These are phyloP conservation scores for Colletotrichum noveboracense DNA, from an alignment of 2,329 filamentous ascomycete genomes.

Conservation along the genomic window DNA sequence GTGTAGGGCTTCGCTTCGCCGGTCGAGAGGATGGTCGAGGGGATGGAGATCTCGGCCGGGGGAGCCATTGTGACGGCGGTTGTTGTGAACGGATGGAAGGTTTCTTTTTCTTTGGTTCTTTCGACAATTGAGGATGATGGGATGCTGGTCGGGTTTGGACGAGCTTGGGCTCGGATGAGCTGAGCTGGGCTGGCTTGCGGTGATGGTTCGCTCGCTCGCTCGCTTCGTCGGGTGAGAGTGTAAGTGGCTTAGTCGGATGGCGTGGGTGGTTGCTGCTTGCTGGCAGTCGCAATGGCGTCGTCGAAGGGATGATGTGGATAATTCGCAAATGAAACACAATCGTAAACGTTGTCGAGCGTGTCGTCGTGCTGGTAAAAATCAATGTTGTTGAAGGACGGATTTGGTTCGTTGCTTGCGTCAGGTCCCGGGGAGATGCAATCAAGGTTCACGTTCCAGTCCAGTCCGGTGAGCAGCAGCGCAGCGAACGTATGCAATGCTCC, in stretches of 20 bases:
- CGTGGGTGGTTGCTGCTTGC: background rate
- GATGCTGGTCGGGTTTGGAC: background rate
- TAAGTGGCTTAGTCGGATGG: background rate
- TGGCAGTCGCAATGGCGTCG: background rate
- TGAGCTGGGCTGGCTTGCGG: background rate
- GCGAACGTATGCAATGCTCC: background rate
- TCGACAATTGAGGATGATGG: background rate
- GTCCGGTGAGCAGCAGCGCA: background rate
- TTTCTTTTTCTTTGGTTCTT: background rate
- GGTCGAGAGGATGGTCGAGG: constrained; percentile 63
- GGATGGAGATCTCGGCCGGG: constrained; percentile 70
- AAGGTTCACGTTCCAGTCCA: background rate
- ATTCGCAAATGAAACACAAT: background rate
- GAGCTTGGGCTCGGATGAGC: background rate
- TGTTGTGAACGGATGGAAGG: background rate
- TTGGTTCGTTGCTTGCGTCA: constrained; percentile 2
- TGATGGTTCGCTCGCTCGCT: background rate
- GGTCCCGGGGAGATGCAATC: background rate
- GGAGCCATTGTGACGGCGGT: constrained; percentile 56
- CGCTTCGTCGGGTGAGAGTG: background rate
- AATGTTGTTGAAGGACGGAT: background rate
- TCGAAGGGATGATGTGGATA: background rate
- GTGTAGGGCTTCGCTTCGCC: constrained; percentile 72
- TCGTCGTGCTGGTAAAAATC: background rate
- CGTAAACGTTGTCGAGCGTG: background rate